These are phyloP conservation scores for Xanthoconium separans DNA, from an alignment of 1,284 basidiomycete species.

Conservation along the genomic window DNA sequence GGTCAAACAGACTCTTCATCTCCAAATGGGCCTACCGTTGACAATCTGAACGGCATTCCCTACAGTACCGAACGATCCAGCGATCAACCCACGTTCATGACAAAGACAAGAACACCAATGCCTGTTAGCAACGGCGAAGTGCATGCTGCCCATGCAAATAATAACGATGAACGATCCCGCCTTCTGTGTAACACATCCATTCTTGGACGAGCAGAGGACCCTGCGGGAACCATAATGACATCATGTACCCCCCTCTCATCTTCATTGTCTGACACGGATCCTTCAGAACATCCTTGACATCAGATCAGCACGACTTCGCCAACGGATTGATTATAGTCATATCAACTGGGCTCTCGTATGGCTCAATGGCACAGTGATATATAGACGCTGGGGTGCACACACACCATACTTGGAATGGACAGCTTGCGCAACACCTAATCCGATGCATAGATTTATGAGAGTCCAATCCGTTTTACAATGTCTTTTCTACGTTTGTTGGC, in stretches of 20 bases:
- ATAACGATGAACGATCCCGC: conserved; percentile 15
- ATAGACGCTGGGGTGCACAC: conserved; percentile 20
- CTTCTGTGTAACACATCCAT: conserved; percentile 1
- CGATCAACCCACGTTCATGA: conserved; percentile 22
- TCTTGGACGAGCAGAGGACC: conserved; percentile 10
- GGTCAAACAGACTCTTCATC: conserved; percentile 37
- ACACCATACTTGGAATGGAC: conserved; percentile 16
- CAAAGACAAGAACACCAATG: conserved; percentile 12
- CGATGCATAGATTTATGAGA: conserved; percentile 27
- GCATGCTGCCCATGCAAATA: conserved; percentile 4
- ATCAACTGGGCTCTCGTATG: conserved; percentile 8
- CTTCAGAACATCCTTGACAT: conserved; percentile 31
- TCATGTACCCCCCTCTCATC: conserved; percentile 28
- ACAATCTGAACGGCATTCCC: conserved; percentile 26
- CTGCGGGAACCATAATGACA: conserved; percentile 18
- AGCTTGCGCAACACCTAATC: conserved; percentile 12
- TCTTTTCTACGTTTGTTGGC: conserved; percentile 17
- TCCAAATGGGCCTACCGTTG: conserved; percentile 25
- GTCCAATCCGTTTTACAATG: conserved; percentile 15
- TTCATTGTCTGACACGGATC: conserved; percentile 27
- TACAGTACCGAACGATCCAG: conserved; percentile 28
- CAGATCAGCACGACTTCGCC: conserved; percentile 37
- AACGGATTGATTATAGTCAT: conserved; percentile 31
- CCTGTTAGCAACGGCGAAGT: conserved; percentile 11
- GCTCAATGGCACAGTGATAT: conserved; percentile 15